These are phyloP conservation scores for Metschnikowia noctiluminum DNA, from an alignment of 805 yeast genomes.

Conservation along the genomic window DNA sequence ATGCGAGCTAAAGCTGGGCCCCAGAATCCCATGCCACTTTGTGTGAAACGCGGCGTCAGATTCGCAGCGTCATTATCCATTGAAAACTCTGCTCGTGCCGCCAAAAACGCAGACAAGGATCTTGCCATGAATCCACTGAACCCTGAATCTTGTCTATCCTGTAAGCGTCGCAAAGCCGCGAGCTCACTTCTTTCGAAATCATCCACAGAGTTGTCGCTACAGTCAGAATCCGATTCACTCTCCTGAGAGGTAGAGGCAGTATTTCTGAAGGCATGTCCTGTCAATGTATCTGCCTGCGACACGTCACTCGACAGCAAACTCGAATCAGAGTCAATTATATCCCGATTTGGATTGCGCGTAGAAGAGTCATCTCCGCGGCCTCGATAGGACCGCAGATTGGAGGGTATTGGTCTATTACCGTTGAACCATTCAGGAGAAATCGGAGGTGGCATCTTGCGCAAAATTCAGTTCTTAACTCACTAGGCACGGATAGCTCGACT, in stretches of 20 bases:
- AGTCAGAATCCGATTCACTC: background rate
- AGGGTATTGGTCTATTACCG: background rate
- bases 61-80: slow-evolving; percentile 1
- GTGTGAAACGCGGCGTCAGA: background rate
- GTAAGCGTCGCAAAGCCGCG: background rate
- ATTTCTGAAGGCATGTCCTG: too few species aligned
- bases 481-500: too few species aligned
- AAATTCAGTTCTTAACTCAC: too few species aligned
- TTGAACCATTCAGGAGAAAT: background rate
- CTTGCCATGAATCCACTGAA: background rate
- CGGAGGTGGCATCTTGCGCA: background rate
- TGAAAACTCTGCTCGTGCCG: background rate
- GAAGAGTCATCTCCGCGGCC: background rate
- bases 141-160: background rate
- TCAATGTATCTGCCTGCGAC: background rate
- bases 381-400: background rate
- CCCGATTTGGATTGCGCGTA: background rate
- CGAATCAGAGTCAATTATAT: background rate
- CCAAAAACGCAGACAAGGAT: background rate
- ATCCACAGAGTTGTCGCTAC: background rate
- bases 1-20: background rate
- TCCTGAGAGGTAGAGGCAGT: too few species aligned
- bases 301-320: background rate
- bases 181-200: background rate
- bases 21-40: background rate